Conservation (phyloP, 805 yeast species). For the Suhomyces xylopsoci region DNA sequence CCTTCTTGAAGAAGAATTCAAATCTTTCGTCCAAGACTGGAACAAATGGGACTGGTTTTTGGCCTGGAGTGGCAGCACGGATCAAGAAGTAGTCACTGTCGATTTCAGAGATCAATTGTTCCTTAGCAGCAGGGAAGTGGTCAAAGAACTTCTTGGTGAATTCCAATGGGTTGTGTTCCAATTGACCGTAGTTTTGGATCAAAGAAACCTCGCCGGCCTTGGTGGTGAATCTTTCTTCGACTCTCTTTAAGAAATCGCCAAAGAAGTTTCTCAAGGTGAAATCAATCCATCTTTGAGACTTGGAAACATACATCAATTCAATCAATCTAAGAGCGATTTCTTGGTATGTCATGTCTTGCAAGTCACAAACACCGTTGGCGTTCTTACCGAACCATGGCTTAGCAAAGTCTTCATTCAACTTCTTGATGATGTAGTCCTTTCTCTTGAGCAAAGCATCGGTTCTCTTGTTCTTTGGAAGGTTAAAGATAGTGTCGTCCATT, state of each 20-base stretch:
- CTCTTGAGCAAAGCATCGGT: slow-evolving; percentile 77
- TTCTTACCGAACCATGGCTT: slow-evolving; percentile 96
- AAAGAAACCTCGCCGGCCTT: slow-evolving; percentile 55
- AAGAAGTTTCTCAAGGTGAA: slow-evolving; percentile 77
- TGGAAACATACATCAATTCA: slow-evolving; percentile 81
- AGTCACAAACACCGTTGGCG: slow-evolving; percentile 77
- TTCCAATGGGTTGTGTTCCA: slow-evolving; percentile 59
- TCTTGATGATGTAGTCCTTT: slow-evolving; percentile 80
- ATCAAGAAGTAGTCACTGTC: slow-evolving; percentile 91
- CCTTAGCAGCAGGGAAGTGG: slow-evolving; percentile 69
- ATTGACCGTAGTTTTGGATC: slow-evolving; percentile 67
- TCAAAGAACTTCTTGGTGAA: slow-evolving; percentile 59
- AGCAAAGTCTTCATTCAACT: slow-evolving; percentile 91
- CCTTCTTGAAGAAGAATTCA: slow-evolving; percentile 96
- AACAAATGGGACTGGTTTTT: slow-evolving; percentile 97
- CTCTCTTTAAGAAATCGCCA: slow-evolving; percentile 85
- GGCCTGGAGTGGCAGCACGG: slow-evolving; percentile 75
- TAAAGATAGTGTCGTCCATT: slow-evolving; percentile 89
- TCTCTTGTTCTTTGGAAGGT: slow-evolving; percentile 84
- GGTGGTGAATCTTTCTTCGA: slow-evolving; percentile 90
- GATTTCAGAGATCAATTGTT: slow-evolving; percentile 88
- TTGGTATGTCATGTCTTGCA: slow-evolving; percentile 92
- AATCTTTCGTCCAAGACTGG: slow-evolving; percentile 93
- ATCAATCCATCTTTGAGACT: slow-evolving; percentile 86
- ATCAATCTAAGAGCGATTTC: slow-evolving; percentile 86